Base-by-base conservation (phyloP, 2,329 filamentous ascomycete species). In the Pestalotiopsis sp. region DNA sequence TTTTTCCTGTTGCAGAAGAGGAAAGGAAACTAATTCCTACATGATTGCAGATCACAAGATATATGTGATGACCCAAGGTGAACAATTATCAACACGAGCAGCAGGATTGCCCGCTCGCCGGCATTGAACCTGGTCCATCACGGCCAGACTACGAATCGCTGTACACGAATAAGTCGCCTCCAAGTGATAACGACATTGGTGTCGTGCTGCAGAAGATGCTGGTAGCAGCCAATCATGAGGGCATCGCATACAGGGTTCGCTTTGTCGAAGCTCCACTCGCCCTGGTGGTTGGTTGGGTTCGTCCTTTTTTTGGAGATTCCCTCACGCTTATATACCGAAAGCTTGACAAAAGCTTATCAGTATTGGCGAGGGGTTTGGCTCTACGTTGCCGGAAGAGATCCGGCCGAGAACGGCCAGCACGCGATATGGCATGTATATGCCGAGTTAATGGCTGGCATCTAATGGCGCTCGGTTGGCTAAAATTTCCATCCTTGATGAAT, bases 181-280 rank as follows among this genome's bases (percentile, higher is more conserved):
- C 12, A 49, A 31, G n/a, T 38, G 61, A 64, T 64, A 64, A 64
- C 38, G 20, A 64, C 61, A 31, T 45, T 39, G 61, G 61, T 64
- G 61, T 25, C 39, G 61, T 49, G 61, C 61, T 64, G 23, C 61
- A 38, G 61, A 41, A 9, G 13, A 25, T 38, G 13, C 39, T 9
- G 17, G 61, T 20, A 52, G n/a, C 11, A 14, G n/a, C 61, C 61
- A 61, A 61, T 61, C n/a, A 61, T 13, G n/a, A 61, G 11, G n/a
- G 3, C 27, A 13, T 36, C 31, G n/a, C 31, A 20, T 27, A 61
- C 59, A 61, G 59, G 59, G 59, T 61, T 61, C 9, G 31, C 59
- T 52, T 52, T 17, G 45, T n/a, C 45, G 17, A n/a, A 52, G 14
- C 45, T n/a, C 45, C 45, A 52, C 45, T 7, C 27, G 27, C 6